phyloP scores from a whole-genome alignment of 1,284 basidiomycete genomes.

The Anthracocystis walkeri region DNA sequence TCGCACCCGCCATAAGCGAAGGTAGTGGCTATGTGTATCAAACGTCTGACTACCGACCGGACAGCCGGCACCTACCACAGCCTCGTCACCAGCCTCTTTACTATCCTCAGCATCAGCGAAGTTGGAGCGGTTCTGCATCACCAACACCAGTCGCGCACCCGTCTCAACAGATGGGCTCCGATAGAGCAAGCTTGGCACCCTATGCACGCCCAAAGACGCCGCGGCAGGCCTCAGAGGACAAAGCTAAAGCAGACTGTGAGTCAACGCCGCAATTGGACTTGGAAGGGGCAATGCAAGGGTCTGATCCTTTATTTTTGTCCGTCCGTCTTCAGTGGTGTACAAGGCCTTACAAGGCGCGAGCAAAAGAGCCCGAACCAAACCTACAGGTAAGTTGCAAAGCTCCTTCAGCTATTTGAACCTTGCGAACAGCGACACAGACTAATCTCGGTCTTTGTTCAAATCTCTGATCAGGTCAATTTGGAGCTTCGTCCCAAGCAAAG shows the following conservation, averaged over 20 bases:
- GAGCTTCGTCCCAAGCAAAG: not conserved
- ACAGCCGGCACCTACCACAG: not conserved
- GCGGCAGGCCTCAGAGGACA: constrained; percentile 17
- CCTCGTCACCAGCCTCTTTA: not conserved
- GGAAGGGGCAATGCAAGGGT: not conserved
- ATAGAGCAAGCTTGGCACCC: not conserved
- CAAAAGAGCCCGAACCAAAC: constrained; percentile 13
- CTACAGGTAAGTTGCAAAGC: constrained; percentile 1
- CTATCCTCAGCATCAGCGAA: constrained; percentile 1
- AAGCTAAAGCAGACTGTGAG: constrained; percentile 32
- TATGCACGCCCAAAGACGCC: constrained; percentile 12
- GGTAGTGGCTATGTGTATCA: not conserved
- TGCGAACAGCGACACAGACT: not conserved
- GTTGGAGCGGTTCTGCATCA: not conserved
- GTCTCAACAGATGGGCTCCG: not conserved
- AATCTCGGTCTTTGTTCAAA: not conserved
- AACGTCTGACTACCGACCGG: not conserved
- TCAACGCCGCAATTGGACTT: not conserved
- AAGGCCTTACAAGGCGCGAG: constrained; percentile 19
- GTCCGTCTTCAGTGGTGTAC: constrained; percentile 13
- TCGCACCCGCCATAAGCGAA: not conserved
- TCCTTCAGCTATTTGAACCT: not conserved
- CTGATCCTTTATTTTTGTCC: not conserved
- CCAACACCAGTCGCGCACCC: not conserved
- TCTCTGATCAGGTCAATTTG: constrained; percentile 2